Evolutionary conservation across 176 grass and related monocot species (phyloP).

Genomic region (Triticum dicoccoides): DNA sequence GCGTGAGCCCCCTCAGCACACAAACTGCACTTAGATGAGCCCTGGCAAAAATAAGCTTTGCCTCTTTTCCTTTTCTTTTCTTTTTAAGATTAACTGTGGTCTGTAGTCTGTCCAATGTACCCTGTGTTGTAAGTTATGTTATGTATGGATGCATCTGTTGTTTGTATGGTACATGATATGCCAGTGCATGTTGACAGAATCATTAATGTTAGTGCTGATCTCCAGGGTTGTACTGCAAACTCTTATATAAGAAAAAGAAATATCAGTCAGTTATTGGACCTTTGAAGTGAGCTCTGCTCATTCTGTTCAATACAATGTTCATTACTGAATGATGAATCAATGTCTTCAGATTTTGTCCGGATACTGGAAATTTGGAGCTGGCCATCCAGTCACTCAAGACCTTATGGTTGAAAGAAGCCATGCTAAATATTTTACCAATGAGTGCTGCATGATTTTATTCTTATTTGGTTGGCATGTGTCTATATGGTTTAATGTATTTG

Average conservation of each 20-base stretch:
- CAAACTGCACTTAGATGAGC: conserved; percentile 45
- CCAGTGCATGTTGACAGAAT: conserved; percentile 39
- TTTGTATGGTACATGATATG: conserved; percentile 36
- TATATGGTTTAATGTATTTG: neutral
- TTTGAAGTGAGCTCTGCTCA: conserved; percentile 2
- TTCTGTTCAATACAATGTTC: neutral
- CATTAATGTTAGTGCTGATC: conserved; percentile 49
- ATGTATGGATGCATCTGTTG: conserved; percentile 46
- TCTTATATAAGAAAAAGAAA: conserved; percentile 4
- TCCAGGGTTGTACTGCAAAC: conserved; percentile 36
- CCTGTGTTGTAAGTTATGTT: conserved; percentile 52
- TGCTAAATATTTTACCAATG: neutral
- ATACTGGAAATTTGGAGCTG: neutral
- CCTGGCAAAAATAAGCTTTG: conserved; percentile 54
- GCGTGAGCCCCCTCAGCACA: conserved; percentile 50
- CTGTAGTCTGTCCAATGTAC: conserved; percentile 42
- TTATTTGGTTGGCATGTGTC: neutral
- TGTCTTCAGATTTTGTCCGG: neutral
- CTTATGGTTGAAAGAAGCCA: neutral
- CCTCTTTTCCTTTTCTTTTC: conserved; percentile 9
- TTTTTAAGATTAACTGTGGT: conserved; percentile 42
- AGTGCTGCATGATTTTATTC: neutral
- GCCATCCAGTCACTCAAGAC: neutral
- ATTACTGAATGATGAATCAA: neutral
- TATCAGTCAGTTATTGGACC: conserved; percentile 16